phyloP scores from a whole-genome alignment of 1,284 basidiomycete genomes.

The Pascua guehoae region DNA sequence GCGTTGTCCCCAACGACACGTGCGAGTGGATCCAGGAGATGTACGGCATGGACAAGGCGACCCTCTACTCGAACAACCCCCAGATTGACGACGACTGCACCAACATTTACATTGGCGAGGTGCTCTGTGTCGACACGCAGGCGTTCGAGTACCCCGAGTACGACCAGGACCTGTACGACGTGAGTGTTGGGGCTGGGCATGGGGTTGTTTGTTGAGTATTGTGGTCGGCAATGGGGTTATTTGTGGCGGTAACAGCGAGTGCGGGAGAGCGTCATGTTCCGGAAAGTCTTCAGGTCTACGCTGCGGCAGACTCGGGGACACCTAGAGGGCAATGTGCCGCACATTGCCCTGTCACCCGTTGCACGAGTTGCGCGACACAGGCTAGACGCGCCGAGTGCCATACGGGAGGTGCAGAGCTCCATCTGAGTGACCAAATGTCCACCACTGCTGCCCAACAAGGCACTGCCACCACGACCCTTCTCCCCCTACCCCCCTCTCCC shows the following conservation, averaged over 20 bases:
- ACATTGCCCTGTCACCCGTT: no score
- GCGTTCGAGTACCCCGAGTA: conserved; percentile 40
- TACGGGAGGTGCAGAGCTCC: no score
- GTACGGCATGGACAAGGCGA: conserved; percentile 41
- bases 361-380: no score
- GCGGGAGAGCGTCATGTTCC: background rate
- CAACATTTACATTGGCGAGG: conserved; percentile 51
- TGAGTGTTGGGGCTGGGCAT: conserved; percentile 18
- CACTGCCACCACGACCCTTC: background rate
- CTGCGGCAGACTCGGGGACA: background rate
- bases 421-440: no score
- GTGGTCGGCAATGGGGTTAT: background rate
- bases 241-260: background rate
- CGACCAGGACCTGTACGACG: conserved; percentile 40
- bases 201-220: background rate
- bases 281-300: background rate
- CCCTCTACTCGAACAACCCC: conserved; percentile 49
- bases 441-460: no score
- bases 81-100: conserved; percentile 47
- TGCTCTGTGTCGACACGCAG: conserved; percentile 48
- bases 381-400: no score
- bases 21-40: conserved; percentile 39
- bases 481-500: no score
- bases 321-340: no score
- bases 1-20: conserved; percentile 46